Evolutionary conservation across 177 flowering plant species (phyloP), one percentile per base, ranked within the genome.

Genomic region (Vitis hybrid): DNA sequence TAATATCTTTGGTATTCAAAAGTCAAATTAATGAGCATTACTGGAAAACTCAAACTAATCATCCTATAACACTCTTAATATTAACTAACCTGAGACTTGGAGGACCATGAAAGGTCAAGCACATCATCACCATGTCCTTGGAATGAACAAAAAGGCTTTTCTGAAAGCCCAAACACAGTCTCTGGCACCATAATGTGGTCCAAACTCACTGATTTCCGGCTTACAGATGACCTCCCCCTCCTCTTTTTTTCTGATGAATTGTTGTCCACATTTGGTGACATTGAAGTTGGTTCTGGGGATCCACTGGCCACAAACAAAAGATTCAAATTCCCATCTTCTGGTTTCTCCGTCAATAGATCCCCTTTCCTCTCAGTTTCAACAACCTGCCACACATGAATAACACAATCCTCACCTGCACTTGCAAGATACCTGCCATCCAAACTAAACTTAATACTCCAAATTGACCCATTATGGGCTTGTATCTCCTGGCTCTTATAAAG

Each of bases 101-200:
- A 96, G 70, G 99, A 96, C 99, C 99, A 96, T 3, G 99, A 93
- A 2, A 96, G 88, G 72, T 96, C 98, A 62, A 96, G 91, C 62
- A 96, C 98, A 81, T 90, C 97, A 81, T 87, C 89, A n/a, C 84
- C 78, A 82, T 96, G 99, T 67, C 99, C 99, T 67, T 70, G 78
- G 73, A 96, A 92, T 56, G 99, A 93, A 80, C 94, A 92, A 59
- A 86, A 7, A 3, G 98, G 98, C 75, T 90, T 96, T 32, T 96
- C 98, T 4, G 94, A 83, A 56, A 96, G 93, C 4, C 79, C 85
- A 81, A 96, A 96, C 9, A 96, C 82, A 35, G 85, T 85, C 72
- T 94, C 97, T 5, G 97, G 95, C 70, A 96, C 82, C 54, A 78
- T 67, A 60, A 85, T 70, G 66, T 85, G 87, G 56, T 92, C 98